Evolutionary conservation across 495 filamentous ascomycete species (phyloP), one percentile per base, ranked within the genome.

Genomic region (Cladorrhinum samala): DNA sequence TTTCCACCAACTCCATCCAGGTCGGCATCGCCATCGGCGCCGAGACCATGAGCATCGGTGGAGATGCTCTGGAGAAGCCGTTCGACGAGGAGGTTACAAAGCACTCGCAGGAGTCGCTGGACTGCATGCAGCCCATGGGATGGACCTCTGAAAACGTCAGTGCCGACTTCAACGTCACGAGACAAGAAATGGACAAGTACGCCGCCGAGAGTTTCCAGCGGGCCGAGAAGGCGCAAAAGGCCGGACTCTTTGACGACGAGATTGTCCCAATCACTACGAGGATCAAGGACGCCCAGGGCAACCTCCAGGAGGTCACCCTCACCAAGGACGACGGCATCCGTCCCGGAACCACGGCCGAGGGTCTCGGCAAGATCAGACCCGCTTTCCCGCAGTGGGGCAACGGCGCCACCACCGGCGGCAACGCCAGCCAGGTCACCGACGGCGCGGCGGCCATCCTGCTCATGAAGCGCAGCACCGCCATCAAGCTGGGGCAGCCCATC

Each of bases 61-160:
- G 84, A 23, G 84, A 88, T 58, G 74, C 80, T 2, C 73, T 89
- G 17, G 79, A 81, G 18, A 70, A 73, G 23, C 83, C 88, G 3
- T 94, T 96, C 76, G 83, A 89, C 66, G 84, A 85, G 42, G 83
- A 84, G 49, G 81, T 98, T 23, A 69, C 89, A 21, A 75, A 79
- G 56, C 81, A 78, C 63, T 75, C 66, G 53, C 87, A 88, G 64
- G 91, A 96, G 64, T 82, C 88, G 0, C 63, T 67, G 30, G 93
- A 98, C 70, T 94, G 90, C 77, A 80, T 89, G 81, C 83, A 92
- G 78, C 84, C 90, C 24, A 98, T 98, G 93, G 93, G 93, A 0
- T 93, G 95, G 82, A 98, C 93, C 0, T 89, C 85, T 9, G 93
- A 98, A 76, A 96, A 98, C 59, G 88, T 98, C n/a, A 89, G 83